Conservation (phyloP, 2,329 filamentous ascomycete species). For the Amauroascus verrucosus region DNA sequence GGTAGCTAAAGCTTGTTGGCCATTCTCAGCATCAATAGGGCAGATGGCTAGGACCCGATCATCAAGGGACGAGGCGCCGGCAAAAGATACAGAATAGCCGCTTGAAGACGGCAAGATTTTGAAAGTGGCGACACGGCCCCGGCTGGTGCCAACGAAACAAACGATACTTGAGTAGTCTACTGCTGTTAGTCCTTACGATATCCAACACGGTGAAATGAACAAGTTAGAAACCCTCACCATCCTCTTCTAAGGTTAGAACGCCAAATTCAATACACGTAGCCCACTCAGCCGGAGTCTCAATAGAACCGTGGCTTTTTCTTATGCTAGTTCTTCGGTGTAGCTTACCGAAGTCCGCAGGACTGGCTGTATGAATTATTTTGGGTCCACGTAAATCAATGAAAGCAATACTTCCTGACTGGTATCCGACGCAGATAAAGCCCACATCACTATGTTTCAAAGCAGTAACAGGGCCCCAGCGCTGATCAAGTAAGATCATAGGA, state of each 20-base stretch:
- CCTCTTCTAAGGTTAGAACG: slow-evolving; percentile 85
- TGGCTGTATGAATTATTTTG: slow-evolving; percentile 65
- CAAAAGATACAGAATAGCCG: slow-evolving; percentile 61
- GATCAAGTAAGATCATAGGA: slow-evolving; percentile 70
- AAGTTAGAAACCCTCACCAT: slow-evolving; percentile 40
- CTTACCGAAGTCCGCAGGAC: slow-evolving; percentile 63
- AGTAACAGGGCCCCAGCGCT: slow-evolving; percentile 70
- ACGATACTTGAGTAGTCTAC: slow-evolving; percentile 81
- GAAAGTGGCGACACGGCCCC: slow-evolving; percentile 76
- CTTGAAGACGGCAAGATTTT: slow-evolving; percentile 71
- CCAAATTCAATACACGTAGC: slow-evolving; percentile 79
- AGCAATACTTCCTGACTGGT: slow-evolving; percentile 67
- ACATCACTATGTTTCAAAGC: slow-evolving; percentile 79
- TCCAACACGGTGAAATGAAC: not conserved
- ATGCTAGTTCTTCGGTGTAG: slow-evolving; percentile 68
- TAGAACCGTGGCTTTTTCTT: slow-evolving; percentile 42
- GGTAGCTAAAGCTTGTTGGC: slow-evolving; percentile 64
- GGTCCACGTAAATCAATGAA: slow-evolving; percentile 85
- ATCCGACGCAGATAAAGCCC: slow-evolving; percentile 81
- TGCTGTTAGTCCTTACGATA: slow-evolving; percentile 15
- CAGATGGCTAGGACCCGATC: slow-evolving; percentile 63
- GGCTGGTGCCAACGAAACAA: slow-evolving; percentile 80
- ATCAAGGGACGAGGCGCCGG: slow-evolving; percentile 57
- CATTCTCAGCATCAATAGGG: slow-evolving; percentile 69
- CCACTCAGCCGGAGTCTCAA: slow-evolving; percentile 54